These are phyloP conservation scores for Xylariaceae sp. DNA, from an alignment of 2,329 filamentous ascomycete species.

Conservation along the genomic window DNA sequence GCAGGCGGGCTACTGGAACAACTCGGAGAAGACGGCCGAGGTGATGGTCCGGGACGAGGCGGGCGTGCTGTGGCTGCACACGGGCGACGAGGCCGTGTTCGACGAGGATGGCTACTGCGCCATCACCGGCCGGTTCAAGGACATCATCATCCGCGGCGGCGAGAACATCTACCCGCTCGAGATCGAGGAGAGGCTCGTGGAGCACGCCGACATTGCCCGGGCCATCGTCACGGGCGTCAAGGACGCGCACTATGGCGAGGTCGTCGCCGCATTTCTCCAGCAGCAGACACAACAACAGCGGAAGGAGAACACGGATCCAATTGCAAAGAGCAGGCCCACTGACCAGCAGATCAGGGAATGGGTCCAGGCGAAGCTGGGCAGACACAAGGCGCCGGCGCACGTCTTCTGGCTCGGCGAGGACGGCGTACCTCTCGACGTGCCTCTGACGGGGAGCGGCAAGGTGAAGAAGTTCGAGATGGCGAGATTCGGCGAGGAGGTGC, in stretches of 20 bases:
- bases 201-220: slow-evolving; percentile 55
- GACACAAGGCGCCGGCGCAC: slow-evolving; percentile 65
- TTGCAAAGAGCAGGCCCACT: slow-evolving; percentile 33
- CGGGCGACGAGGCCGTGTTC: slow-evolving; percentile 64
- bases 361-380: slow-evolving; percentile 56
- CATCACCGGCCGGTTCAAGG: slow-evolving; percentile 73
- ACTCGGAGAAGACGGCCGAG: slow-evolving; percentile 66
- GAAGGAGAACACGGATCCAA: not conserved
- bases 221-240: slow-evolving; percentile 67
- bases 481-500: slow-evolving; percentile 47
- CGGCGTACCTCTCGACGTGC: slow-evolving; percentile 49
- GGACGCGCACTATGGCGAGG: slow-evolving; percentile 67
- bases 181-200: slow-evolving; percentile 66
- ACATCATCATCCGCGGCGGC: slow-evolving; percentile 72
- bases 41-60: slow-evolving; percentile 48
- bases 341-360: slow-evolving; percentile 56
- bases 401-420: slow-evolving; percentile 70
- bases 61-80: slow-evolving; percentile 57
- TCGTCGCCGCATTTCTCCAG: slow-evolving; percentile 63
- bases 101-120: slow-evolving; percentile 64
- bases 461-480: slow-evolving; percentile 63
- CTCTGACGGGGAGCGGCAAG: slow-evolving; percentile 67
- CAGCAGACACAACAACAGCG: no score
- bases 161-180: slow-evolving; percentile 72
- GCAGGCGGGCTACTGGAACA: slow-evolving; percentile 62